Conservation (phyloP, 306 rosid species). For the Casuarina cunninghamiana region DNA sequence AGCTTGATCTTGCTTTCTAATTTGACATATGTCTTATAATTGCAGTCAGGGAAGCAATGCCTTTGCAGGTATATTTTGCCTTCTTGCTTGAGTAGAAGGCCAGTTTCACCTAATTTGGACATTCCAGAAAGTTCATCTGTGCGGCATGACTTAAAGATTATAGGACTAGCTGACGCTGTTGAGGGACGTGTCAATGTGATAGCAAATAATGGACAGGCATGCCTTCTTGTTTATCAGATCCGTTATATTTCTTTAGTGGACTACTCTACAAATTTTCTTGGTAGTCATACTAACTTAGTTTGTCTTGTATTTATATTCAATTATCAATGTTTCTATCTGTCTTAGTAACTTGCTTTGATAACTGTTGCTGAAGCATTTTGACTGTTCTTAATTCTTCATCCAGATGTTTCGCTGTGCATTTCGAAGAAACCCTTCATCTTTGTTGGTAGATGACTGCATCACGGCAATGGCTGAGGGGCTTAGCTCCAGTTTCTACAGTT, state of each 20-base stretch:
- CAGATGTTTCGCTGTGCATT: constrained; percentile 89
- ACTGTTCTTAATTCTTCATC: constrained; percentile 13
- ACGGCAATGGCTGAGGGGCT: constrained; percentile 92
- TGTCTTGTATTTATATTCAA: background rate
- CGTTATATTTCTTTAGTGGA: constrained; percentile 9
- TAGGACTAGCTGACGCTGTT: constrained; percentile 84
- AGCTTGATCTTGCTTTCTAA: constrained; percentile 20
- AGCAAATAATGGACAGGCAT: constrained; percentile 77
- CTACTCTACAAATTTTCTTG: background rate
- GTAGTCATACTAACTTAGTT: background rate
- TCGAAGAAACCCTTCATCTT: constrained; percentile 69
- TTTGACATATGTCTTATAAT: constrained; percentile 23
- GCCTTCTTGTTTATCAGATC: constrained; percentile 15
- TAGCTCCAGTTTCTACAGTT: constrained; percentile 57
- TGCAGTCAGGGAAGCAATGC: constrained; percentile 96
- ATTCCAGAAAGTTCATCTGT: constrained; percentile 61
- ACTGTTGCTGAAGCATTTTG: constrained; percentile 13
- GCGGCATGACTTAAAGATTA: constrained; percentile 61
- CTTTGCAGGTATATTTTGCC: constrained; percentile 80
- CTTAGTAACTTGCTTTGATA: constrained; percentile 5
- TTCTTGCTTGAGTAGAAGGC: constrained; percentile 58
- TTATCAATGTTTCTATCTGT: background rate
- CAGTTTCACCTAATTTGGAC: constrained; percentile 47
- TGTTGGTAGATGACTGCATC: constrained; percentile 81
- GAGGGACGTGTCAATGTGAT: constrained; percentile 83